phyloP scores from a whole-genome alignment of 495 filamentous ascomycete species.

The Viridothelium virens region DNA sequence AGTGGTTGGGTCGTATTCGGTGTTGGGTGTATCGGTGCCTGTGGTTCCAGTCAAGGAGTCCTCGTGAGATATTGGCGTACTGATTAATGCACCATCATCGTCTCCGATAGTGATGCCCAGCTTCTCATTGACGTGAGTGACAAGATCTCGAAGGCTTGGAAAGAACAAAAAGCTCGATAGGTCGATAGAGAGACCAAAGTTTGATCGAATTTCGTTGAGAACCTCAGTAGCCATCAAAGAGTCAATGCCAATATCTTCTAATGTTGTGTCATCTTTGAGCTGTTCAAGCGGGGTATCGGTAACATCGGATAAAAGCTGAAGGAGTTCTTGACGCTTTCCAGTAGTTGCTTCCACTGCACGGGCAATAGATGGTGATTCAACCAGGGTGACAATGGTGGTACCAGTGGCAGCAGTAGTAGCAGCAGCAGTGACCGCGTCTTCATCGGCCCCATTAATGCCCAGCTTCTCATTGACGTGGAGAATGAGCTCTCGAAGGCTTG shows the following conservation, averaged over 20 bases:
- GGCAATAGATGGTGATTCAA: not conserved
- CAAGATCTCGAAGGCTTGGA: not conserved
- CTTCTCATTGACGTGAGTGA: not conserved
- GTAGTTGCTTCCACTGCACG: not conserved
- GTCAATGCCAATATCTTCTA: not conserved
- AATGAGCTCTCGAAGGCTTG: not conserved
- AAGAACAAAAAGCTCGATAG: not conserved
- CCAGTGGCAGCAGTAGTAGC: too few species aligned
- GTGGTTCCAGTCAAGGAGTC: too few species aligned
- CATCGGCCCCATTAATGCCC: not conserved
- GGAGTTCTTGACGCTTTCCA: not conserved
- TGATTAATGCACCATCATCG: not conserved
- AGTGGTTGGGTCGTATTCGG: not conserved
- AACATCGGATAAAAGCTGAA: not conserved
- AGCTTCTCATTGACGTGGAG: not conserved
- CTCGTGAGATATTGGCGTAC: too few species aligned
- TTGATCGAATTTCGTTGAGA: not conserved
- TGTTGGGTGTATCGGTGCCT: too few species aligned
- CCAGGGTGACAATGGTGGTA: too few species aligned
- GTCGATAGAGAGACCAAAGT: not conserved
- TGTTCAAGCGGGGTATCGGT: not conserved
- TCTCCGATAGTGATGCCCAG: not conserved
- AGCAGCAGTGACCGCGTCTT: too few species aligned
- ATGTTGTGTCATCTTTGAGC: not conserved
- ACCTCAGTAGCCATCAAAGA: not conserved